These are phyloP conservation scores for Chalaropsis ovoidea DNA, from an alignment of 2,329 filamentous ascomycete genomes.

Conservation along the genomic window DNA sequence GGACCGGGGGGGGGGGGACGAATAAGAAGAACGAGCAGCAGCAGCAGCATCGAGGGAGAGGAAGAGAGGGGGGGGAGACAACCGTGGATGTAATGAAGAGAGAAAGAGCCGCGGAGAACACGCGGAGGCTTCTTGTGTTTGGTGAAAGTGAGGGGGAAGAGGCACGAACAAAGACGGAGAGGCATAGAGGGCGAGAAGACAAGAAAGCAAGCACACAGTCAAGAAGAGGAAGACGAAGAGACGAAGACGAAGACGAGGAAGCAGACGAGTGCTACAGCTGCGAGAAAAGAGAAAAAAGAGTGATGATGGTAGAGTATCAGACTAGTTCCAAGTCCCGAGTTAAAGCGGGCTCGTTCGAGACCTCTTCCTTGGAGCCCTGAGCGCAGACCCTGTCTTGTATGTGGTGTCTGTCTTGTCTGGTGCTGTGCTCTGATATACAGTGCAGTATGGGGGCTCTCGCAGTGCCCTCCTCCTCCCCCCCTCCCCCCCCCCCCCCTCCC, in stretches of 20 bases:
- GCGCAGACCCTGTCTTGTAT: not conserved
- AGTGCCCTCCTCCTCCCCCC: not conserved
- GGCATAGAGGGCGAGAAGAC: not conserved
- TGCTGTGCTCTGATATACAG: no score
- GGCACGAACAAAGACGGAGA: not conserved
- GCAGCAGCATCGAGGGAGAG: no score
- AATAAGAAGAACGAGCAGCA: no score
- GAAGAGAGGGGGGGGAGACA: not conserved
- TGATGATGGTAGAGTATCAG: conserved; percentile 4
- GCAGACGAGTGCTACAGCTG: no score
- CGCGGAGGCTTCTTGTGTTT: no score
- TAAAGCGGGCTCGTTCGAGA: conserved; percentile 2
- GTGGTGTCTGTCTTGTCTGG: not conserved
- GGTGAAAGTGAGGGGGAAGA: not conserved
- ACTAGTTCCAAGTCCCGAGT: conserved; percentile 7
- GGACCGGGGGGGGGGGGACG: not conserved
- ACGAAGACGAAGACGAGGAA: no score
- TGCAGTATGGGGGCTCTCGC: no score
- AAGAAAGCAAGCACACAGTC: not conserved
- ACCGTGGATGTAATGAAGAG: not conserved
- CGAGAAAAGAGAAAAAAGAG: conserved; percentile 2
- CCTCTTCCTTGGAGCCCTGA: not conserved
- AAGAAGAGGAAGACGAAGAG: not conserved
- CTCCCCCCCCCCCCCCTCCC: not conserved
- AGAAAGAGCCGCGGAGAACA: no score